Base-by-base conservation (phyloP, 2,329 filamentous ascomycete genomes). In the Phoma sp. region DNA sequence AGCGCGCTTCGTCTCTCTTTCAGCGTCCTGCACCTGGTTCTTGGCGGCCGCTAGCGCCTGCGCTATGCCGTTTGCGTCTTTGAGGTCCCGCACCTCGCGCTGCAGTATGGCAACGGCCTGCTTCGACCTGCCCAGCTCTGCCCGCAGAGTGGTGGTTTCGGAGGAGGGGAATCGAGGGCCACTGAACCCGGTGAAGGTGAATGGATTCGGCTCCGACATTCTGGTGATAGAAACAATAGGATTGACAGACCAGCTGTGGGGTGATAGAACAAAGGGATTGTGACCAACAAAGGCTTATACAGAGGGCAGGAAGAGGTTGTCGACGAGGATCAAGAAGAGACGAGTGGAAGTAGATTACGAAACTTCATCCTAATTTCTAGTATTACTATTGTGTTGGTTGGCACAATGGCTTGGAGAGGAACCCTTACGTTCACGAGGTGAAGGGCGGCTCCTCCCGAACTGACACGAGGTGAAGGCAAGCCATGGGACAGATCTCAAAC, bases 1-100 rank as follows among this genome's bases (percentile, higher is more conserved):
- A 5, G 50, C 43, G 42, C 50, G 50, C 38, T 42, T 36, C 32
- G 15, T 17, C 25, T 47, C 42, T 38, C 37, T 47, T 42, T 53
- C 7, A 37, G 43, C 30, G 17, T 42, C 42, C 29, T 49, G 29
- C 7, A 42, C 11, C 21, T 36, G 21, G 1, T 29, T 23, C 38
- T 47, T 53, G 30, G 47, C 47, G 5, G 26, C 28, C 4, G 15
- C 25, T 26, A 28, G 28, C 15, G 29, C 21, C 11, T 15, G 40
- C 28, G 48, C 48, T 32, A 40, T 11, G 11, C 42, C 37, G 20
- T 42, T 47, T 18, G 37, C 37, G 18, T 43, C 38, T 10, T 43
- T 37, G 21, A 25, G 20, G 3, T 30, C 14, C 4, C 9, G 23
- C 12, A 30, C 6, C 15, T 47, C 26, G n/a, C 25, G 37, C 37